Conservation (phyloP, 2,329 filamentous ascomycete genomes). For the Myriosclerotinia curreyana region DNA sequence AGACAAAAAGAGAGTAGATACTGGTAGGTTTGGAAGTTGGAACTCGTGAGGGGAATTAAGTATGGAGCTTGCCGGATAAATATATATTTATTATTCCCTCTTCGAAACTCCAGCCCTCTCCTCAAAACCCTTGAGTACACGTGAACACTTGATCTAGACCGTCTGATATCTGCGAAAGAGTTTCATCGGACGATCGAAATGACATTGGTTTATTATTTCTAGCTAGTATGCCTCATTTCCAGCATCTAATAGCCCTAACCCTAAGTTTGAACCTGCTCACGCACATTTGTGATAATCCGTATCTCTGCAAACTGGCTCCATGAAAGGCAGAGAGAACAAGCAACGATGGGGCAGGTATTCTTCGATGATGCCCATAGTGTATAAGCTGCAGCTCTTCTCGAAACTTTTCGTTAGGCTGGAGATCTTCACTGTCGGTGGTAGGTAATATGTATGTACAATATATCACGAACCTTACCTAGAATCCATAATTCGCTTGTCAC, state of each 20-base stretch:
- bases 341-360: background rate
- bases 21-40: background rate
- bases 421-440: background rate
- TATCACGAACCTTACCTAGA: no score
- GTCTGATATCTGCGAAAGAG: background rate
- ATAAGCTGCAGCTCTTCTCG: background rate
- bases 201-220: no score
- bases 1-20: background rate
- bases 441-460: background rate
- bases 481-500: background rate
- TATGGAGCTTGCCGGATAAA: background rate
- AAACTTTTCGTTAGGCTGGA: background rate
- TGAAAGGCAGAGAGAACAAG: background rate
- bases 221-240: no score
- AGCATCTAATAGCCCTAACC: no score
- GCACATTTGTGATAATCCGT: no score
- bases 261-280: no score
- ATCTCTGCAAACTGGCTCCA: no score
- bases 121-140: background rate
- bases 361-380: background rate
- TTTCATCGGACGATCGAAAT: background rate
- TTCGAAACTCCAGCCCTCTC: background rate
- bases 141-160: no score
- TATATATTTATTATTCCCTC: background rate
- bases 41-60: rapidly evolving